Percentiles rank a stretch among this genome's conserved stretches.
These are phyloP conservation scores for Candida vaughaniae DNA, from an alignment of 805 yeast genomes.

Conservation along the genomic window DNA sequence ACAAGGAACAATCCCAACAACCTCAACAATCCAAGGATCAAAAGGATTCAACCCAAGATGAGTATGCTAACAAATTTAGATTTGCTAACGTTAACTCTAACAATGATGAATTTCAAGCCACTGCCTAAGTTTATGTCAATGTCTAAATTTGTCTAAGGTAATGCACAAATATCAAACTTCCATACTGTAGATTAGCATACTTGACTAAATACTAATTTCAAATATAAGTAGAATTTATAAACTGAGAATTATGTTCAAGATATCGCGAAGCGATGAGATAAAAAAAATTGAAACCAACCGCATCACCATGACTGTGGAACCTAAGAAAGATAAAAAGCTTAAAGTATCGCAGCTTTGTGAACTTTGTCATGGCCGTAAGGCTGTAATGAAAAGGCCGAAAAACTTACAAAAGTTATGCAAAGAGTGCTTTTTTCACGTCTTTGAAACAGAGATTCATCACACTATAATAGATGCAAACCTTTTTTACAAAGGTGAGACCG, in stretches of 20 bases:
- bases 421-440: conserved; percentile 82
- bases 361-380: conserved; percentile 77
- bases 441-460: conserved; percentile 93
- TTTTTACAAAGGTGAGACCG: conserved; percentile 77
- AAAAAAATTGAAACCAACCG: background rate
- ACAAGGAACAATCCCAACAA: conserved; percentile 30
- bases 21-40: conserved; percentile 31
- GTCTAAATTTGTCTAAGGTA: too few relatives aligned
- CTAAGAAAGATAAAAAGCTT: conserved; percentile 18
- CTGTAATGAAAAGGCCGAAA: conserved; percentile 89
- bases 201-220: conserved; percentile 1
- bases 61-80: conserved; percentile 42
- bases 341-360: conserved; percentile 64
- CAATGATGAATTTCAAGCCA: conserved; percentile 44
- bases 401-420: conserved; percentile 88
- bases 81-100: conserved; percentile 44
- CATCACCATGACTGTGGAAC: conserved; percentile 8
- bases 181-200: conserved; percentile 8
- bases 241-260: too few relatives aligned
- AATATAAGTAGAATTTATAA: too few relatives aligned
- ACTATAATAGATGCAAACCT: conserved; percentile 72
- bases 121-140: conserved; percentile 18
- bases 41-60: conserved; percentile 23
- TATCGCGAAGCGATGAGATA: conserved; percentile 8
- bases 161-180: too few relatives aligned